phyloP scores from a whole-genome alignment of 208 protist genomes.

The Leishmania tarentolae region DNA sequence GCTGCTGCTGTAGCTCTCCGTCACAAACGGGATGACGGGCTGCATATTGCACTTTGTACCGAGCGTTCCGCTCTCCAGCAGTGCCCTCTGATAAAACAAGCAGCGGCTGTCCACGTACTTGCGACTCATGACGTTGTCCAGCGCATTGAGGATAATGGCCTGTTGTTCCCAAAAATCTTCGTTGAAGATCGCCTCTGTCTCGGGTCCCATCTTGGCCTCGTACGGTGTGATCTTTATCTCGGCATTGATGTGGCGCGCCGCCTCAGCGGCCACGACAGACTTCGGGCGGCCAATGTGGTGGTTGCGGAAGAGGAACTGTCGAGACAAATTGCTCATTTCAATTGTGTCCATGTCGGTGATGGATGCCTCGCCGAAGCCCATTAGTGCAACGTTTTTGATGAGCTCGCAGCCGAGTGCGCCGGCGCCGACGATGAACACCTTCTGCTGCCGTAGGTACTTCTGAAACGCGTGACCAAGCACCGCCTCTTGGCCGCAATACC shows the following conservation, averaged over 20 bases:
- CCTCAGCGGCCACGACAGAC: conserved; percentile 92
- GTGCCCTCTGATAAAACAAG: conserved; percentile 95
- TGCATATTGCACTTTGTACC: conserved; percentile 99
- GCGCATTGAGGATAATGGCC: conserved; percentile 96
- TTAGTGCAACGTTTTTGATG: conserved; percentile 98
- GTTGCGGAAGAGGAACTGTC: conserved; percentile 99
- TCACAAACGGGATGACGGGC: conserved; percentile 97
- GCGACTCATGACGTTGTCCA: conserved; percentile 99
- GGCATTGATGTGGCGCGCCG: conserved; percentile 95
- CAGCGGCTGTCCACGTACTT: conserved; percentile 97
- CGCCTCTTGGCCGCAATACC: conserved; percentile 96
- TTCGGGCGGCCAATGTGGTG: conserved; percentile 97
- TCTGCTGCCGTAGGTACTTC: conserved; percentile 75
- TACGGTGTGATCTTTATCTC: conserved; percentile 78
- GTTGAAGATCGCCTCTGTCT: conserved; percentile 97
- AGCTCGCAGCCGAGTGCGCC: conserved; percentile 99
- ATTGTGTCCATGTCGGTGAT: conserved; percentile 99
- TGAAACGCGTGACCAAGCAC: conserved; percentile 95
- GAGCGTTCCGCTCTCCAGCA: conserved; percentile 99
- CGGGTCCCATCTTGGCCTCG: conserved; percentile 92
- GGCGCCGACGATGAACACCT: conserved; percentile 96
- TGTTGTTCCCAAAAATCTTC: conserved; percentile 97
- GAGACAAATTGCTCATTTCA: conserved; percentile 99
- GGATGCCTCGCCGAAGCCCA: conserved; percentile 94
- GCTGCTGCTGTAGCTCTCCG: conserved; percentile 98